Conservation (phyloP, 768 basidiomycete genomes). For the Auricularia sp. region DNA sequence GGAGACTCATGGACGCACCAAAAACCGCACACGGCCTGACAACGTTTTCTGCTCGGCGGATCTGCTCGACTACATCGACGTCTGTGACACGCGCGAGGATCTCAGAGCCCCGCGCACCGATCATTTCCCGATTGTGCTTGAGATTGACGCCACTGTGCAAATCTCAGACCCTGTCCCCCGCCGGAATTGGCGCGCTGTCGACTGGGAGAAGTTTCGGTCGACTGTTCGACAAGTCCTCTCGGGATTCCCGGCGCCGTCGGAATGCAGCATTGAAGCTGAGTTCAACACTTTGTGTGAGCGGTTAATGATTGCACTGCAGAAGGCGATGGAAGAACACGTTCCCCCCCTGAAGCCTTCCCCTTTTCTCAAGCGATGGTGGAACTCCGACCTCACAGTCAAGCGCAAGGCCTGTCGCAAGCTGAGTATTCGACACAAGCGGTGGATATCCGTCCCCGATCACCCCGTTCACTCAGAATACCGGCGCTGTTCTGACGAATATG, state of each 20-base stretch:
- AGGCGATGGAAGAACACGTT: no score
- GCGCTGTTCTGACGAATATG: no score
- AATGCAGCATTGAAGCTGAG: not conserved
- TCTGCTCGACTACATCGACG: slow-evolving; percentile 13
- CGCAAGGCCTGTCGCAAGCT: no score
- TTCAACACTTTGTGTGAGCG: no score
- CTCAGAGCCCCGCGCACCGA: slow-evolving; percentile 22
- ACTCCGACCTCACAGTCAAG: no score
- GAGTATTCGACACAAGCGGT: no score
- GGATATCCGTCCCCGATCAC: no score
- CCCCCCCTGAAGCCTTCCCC: no score
- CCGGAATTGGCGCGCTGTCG: slow-evolving; percentile 20
- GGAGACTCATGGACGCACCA: slow-evolving; percentile 12
- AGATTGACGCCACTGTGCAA: slow-evolving; percentile 13
- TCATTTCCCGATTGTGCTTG: slow-evolving; percentile 30
- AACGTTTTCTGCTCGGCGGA: slow-evolving; percentile 30
- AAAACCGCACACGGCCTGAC: slow-evolving; percentile 31
- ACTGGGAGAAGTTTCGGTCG: slow-evolving; percentile 24
- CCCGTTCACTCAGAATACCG: no score
- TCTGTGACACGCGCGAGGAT: slow-evolving; percentile 19
- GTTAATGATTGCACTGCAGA: no score
- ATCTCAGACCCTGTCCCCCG: not conserved
- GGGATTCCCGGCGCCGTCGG: not conserved
- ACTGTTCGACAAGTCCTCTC: slow-evolving; percentile 9
- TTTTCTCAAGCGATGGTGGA: no score